Percentiles rank a stretch among this genome's conserved stretches.
These are phyloP conservation scores for Gentiana macrophylla DNA, from an alignment of 257 asterid species.

Conservation along the genomic window DNA sequence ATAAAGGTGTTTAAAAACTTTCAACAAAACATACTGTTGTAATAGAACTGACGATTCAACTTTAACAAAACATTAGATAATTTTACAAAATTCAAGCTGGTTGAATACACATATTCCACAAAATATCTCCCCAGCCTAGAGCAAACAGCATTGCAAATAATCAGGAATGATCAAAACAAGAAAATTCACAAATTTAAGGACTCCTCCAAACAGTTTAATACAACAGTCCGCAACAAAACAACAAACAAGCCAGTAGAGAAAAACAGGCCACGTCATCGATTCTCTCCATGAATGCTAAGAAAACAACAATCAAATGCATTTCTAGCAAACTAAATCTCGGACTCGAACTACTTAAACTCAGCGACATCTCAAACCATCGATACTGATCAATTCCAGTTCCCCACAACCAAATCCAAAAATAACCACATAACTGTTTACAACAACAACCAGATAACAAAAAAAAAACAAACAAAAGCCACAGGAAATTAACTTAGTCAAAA, in stretches of 20 bases:
- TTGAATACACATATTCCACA: background rate
- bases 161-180: background rate
- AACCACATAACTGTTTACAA: background rate
- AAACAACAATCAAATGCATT: background rate
- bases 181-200: background rate
- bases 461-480: background rate
- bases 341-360: background rate
- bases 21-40: background rate
- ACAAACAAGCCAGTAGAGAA: background rate
- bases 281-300: background rate
- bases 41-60: background rate
- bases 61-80: background rate
- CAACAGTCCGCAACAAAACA: background rate
- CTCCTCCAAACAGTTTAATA: no score
- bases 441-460: background rate
- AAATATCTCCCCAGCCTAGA: background rate
- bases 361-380: background rate
- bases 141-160: background rate
- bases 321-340: background rate
- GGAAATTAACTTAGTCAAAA: background rate
- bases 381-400: slow-evolving; percentile 2
- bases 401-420: slow-evolving; percentile 3
- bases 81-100: background rate
- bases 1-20: no score
- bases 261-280: background rate